phyloP scores from a whole-genome alignment of 805 yeast genomes.

The Yarrowia osloensis region DNA sequence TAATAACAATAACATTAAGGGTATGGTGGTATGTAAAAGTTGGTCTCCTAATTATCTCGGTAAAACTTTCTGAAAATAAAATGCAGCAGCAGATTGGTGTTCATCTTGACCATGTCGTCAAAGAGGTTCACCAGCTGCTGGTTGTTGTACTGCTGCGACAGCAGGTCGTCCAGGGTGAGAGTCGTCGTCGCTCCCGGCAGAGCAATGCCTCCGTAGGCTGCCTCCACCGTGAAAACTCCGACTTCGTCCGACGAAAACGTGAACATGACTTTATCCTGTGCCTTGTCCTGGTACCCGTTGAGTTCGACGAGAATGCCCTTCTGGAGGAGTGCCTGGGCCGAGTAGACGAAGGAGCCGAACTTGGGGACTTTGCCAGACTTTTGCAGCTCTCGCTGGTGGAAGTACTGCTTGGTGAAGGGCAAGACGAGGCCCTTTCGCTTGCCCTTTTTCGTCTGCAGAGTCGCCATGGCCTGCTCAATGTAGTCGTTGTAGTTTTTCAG shows the following conservation, averaged over 20 bases:
- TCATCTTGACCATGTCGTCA: conserved; percentile 66
- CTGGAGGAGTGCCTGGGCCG: conserved; percentile 73
- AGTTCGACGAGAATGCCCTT: conserved; percentile 65
- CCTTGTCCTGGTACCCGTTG: conserved; percentile 52
- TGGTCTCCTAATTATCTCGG: conserved; percentile 45
- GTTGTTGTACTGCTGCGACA: conserved; percentile 73
- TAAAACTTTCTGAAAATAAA: conserved; percentile 77
- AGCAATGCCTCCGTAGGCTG: conserved; percentile 61
- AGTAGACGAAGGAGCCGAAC: conserved; percentile 76
- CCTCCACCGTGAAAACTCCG: conserved; percentile 73
- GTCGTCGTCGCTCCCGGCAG: conserved; percentile 57
- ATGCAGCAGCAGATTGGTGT: conserved; percentile 65
- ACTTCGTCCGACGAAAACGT: conserved; percentile 74
- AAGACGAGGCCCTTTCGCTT: conserved; percentile 40
- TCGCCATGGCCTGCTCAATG: conserved; percentile 54
- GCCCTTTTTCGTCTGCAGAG: conserved; percentile 49
- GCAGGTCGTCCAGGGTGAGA: conserved; percentile 68
- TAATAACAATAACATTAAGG: not conserved
- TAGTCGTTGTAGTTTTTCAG: conserved; percentile 49
- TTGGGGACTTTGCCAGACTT: conserved; percentile 66
- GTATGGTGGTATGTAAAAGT: not conserved
- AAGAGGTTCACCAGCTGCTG: conserved; percentile 57
- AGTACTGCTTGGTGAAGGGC: conserved; percentile 72
- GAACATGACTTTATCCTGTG: conserved; percentile 67
- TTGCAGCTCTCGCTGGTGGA: conserved; percentile 69